Evolutionary conservation across 331 rosid genomes (phyloP).

Genomic region (Telfairia occidentalis): DNA sequence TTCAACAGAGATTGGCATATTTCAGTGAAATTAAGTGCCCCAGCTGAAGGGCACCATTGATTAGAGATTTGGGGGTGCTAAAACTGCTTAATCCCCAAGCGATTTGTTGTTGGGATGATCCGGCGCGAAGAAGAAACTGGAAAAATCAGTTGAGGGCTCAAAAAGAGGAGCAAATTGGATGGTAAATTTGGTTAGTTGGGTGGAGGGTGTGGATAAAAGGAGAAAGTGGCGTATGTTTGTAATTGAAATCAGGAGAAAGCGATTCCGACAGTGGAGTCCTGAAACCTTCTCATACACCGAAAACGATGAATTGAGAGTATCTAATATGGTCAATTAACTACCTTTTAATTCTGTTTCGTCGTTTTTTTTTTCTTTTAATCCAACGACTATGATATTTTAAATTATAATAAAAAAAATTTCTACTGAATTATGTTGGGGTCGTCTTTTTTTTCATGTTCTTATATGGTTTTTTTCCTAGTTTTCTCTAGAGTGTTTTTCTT

Average conservation of each 20-base stretch:
- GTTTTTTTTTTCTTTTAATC: not conserved
- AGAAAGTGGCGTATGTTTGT: not conserved
- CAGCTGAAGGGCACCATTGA: not conserved
- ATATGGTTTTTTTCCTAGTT: too few species aligned
- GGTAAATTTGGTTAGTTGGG: not conserved
- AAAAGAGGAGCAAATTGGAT: not conserved
- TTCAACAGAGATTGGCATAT: not conserved
- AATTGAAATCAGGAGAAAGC: not conserved
- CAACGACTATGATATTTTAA: too few species aligned
- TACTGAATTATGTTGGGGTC: too few species aligned
- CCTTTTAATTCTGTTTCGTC: not conserved
- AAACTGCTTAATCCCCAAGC: not conserved
- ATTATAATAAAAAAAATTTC: too few species aligned
- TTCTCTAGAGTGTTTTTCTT: too few species aligned
- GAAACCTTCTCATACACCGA: conserved; percentile 5
- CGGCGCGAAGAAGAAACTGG: not conserved
- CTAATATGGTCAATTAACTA: not conserved
- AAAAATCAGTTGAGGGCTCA: not conserved
- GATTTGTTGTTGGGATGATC: not conserved
- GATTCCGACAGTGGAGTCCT: conserved; percentile 4
- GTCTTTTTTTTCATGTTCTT: too few species aligned
- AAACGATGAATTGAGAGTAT: conserved; percentile 7
- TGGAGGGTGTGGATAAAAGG: not conserved
- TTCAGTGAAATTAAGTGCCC: not conserved
- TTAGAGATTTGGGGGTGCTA: not conserved